Evolutionary conservation across 2,329 filamentous ascomycete species (phyloP).

Genomic region (Orbilia oligospora): DNA sequence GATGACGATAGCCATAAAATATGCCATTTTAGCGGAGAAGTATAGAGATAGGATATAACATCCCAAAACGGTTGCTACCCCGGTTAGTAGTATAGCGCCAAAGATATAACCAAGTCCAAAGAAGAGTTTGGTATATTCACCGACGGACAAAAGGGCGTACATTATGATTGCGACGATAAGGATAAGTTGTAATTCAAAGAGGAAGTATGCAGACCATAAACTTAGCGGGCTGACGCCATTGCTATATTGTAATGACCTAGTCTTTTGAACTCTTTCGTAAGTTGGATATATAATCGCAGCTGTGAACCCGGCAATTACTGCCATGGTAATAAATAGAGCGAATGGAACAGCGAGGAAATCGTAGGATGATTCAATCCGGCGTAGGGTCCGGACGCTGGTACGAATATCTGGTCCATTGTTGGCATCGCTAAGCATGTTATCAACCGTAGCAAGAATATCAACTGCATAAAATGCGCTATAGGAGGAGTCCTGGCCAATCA

Average conservation of each 20-base stretch:
- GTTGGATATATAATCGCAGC: constrained; percentile 81
- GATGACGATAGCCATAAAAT: constrained; percentile 43
- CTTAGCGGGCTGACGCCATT: constrained; percentile 88
- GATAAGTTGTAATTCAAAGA: constrained; percentile 82
- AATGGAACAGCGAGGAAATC: constrained; percentile 71
- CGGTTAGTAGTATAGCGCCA: constrained; percentile 83
- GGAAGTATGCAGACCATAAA: constrained; percentile 85
- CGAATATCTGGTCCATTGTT: constrained; percentile 33
- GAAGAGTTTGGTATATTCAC: constrained; percentile 69
- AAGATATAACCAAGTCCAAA: constrained; percentile 87
- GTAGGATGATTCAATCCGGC: constrained; percentile 80
- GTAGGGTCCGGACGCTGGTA: constrained; percentile 72
- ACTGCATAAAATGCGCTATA: background rate
- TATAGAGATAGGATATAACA: constrained; percentile 83
- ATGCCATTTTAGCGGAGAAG: constrained; percentile 52
- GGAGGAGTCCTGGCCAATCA: background rate
- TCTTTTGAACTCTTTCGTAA: constrained; percentile 81
- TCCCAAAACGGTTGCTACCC: constrained; percentile 80
- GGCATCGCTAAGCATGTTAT: constrained; percentile 41
- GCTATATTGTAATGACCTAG: constrained; percentile 88
- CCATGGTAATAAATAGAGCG: constrained; percentile 77
- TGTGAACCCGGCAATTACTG: constrained; percentile 86
- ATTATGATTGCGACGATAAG: constrained; percentile 68
- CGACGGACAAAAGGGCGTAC: constrained; percentile 69
- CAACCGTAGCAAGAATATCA: constrained; percentile 16